A percentile compares a stretch with the other conserved stretches of the same genome.
These are phyloP conservation scores for Cenococcum geophilum DNA, from an alignment of 495 filamentous ascomycete genomes.

Conservation along the genomic window DNA sequence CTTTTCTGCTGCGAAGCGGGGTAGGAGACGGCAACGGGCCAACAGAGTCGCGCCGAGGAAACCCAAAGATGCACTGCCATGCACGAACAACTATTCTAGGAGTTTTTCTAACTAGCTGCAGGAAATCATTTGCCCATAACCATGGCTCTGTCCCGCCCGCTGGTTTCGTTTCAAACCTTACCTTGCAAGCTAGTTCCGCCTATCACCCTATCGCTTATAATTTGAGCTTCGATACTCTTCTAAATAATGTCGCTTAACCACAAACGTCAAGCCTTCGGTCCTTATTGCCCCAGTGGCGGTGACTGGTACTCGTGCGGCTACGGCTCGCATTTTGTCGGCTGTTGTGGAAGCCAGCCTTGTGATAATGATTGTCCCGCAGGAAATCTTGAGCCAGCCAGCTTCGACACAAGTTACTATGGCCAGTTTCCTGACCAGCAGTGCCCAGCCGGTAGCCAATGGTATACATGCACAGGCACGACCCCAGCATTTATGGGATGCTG, in stretches of 20 bases:
- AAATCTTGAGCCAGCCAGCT: neutral
- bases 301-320: slow-evolving; percentile 1
- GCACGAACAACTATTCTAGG: too few relatives aligned
- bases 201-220: too few relatives aligned
- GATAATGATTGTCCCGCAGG: neutral
- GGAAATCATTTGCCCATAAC: too few relatives aligned
- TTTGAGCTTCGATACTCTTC: neutral
- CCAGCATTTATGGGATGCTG: slow-evolving; percentile 2
- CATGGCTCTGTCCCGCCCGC: too few relatives aligned
- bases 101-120: too few relatives aligned
- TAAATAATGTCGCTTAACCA: neutral
- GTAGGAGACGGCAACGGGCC: too few relatives aligned
- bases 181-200: too few relatives aligned
- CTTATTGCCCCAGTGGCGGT: neutral
- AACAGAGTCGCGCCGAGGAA: too few relatives aligned
- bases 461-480: neutral
- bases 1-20: too few relatives aligned
- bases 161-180: too few relatives aligned
- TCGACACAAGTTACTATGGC: neutral
- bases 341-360: neutral
- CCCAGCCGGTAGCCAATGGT: neutral
- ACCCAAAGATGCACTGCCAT: too few relatives aligned
- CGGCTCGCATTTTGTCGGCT: neutral
- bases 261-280: neutral
- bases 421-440: neutral